A percentile compares a stretch with the other conserved stretches of the same genome.
These are phyloP conservation scores for Saccharomycopsis selenospora DNA, from an alignment of 805 yeast genomes.

Conservation along the genomic window DNA sequence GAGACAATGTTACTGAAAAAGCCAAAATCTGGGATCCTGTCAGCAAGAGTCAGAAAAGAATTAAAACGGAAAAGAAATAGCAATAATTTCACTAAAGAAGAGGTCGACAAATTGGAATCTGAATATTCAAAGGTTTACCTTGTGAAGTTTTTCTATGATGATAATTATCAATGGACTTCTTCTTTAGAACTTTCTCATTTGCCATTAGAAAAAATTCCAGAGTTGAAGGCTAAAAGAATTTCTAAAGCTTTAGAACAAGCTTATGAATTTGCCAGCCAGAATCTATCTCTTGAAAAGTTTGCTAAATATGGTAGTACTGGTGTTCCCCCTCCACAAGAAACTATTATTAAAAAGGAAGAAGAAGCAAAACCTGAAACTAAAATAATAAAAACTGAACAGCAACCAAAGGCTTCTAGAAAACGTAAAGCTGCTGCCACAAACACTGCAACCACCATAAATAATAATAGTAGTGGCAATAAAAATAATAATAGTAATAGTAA, in stretches of 20 bases:
- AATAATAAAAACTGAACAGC: slow-evolving; percentile 3
- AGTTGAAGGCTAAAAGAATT: slow-evolving; percentile 29
- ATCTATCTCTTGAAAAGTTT: slow-evolving; percentile 42
- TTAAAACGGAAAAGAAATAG: slow-evolving; percentile 11
- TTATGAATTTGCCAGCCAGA: slow-evolving; percentile 46
- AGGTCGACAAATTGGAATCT: slow-evolving; percentile 17
- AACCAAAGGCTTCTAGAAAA: background rate
- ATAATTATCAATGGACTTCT: slow-evolving; percentile 63
- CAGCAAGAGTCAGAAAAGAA: slow-evolving; percentile 21
- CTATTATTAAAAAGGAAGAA: slow-evolving; percentile 28
- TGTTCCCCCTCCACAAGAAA: slow-evolving; percentile 27
- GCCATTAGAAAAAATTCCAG: slow-evolving; percentile 34
- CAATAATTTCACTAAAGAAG: slow-evolving; percentile 14
- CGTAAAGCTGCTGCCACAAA: background rate
- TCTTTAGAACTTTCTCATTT: slow-evolving; percentile 44
- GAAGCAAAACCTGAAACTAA: slow-evolving; percentile 28
- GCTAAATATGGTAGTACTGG: slow-evolving; percentile 37
- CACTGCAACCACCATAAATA: background rate
- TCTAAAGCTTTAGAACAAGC: slow-evolving; percentile 43
- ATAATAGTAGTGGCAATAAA: too few relatives aligned
- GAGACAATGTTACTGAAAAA: slow-evolving; percentile 41
- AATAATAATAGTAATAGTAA: too few relatives aligned
- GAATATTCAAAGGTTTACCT: slow-evolving; percentile 31
- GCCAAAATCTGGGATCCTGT: slow-evolving; percentile 37
- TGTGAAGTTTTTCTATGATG: slow-evolving; percentile 66